Conservation (phyloP, 352 stramenopile genomes). For the Phytophthora crassamura region DNA sequence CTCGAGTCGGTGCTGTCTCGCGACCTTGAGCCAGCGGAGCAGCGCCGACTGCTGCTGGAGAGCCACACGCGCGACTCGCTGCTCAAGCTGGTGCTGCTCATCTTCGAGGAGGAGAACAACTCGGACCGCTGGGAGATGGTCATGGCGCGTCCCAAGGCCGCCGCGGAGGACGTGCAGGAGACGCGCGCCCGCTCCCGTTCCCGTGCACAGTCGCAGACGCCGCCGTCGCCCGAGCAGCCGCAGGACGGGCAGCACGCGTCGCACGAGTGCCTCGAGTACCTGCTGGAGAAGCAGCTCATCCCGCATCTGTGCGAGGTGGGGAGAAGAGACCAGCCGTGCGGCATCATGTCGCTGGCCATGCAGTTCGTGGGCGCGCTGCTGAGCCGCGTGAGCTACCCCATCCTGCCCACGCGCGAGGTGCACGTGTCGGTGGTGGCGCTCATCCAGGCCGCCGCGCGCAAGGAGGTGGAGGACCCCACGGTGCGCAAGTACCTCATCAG, state of each 20-base stretch:
- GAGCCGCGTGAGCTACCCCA: conserved; percentile 84
- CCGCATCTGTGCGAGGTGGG: conserved; percentile 80
- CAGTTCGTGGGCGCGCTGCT: conserved; percentile 85
- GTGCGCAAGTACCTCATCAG: conserved; percentile 86
- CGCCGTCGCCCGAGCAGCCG: conserved; percentile 23
- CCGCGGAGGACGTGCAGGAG: conserved; percentile 30
- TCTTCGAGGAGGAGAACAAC: conserved; percentile 86
- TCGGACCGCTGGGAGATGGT: conserved; percentile 74
- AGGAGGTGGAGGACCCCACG: conserved; percentile 84
- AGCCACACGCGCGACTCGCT: conserved; percentile 85
- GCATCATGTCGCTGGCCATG: conserved; percentile 87
- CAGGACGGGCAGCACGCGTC: conserved; percentile 35
- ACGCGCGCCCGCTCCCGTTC: conserved; percentile 17
- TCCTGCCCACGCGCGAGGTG: conserved; percentile 81
- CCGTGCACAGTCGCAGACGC: conserved; percentile 28
- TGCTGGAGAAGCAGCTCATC: conserved; percentile 87
- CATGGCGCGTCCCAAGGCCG: conserved; percentile 40
- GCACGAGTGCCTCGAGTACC: conserved; percentile 83
- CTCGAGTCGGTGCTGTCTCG: conserved; percentile 74
- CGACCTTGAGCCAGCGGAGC: conserved; percentile 69
- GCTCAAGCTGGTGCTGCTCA: conserved; percentile 86
- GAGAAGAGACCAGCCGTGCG: conserved; percentile 68
- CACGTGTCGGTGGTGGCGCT: conserved; percentile 83
- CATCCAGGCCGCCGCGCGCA: conserved; percentile 79
- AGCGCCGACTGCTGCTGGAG: conserved; percentile 79